These are phyloP conservation scores for Populus trichocarpa DNA, from an alignment of 441 rosid genomes.

Conservation along the genomic window DNA sequence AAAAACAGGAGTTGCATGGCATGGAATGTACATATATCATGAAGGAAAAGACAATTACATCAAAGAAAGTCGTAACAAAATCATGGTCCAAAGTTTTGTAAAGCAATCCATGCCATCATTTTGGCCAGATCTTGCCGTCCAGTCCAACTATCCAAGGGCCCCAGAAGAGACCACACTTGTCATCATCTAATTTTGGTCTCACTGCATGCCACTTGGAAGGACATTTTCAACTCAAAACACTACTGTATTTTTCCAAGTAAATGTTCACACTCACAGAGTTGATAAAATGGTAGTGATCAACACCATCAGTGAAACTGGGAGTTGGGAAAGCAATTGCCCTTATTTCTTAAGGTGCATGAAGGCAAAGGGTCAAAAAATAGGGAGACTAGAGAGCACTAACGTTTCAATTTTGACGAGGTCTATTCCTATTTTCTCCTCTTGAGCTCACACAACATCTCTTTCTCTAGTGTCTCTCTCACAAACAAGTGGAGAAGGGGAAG, in stretches of 20 bases:
- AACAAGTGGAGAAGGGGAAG: neutral
- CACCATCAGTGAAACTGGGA: too few relatives aligned
- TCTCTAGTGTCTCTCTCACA: neutral
- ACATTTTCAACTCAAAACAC: neutral
- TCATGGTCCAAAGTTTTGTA: conserved; percentile 4
- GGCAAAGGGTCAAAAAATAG: neutral
- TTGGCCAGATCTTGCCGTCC: conserved; percentile 33
- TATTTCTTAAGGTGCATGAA: too few relatives aligned
- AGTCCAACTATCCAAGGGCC: conserved; percentile 27
- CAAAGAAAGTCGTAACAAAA: neutral
- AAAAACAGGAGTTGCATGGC: too few relatives aligned
- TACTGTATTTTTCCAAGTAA: neutral
- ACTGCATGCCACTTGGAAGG: conserved; percentile 25
- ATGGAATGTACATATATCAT: too few relatives aligned
- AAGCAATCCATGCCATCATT: conserved; percentile 22
- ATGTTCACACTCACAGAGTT: too few relatives aligned
- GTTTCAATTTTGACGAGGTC: neutral
- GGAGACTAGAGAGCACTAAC: neutral
- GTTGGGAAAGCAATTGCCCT: too few relatives aligned
- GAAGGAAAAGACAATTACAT: too few relatives aligned
- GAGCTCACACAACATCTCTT: neutral
- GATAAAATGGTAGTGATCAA: too few relatives aligned
- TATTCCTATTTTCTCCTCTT: neutral
- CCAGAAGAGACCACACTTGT: conserved; percentile 25
- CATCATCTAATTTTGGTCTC: conserved; percentile 10